Evolutionary conservation across 1,139 yeast genomes (phyloP), one percentile per base, ranked within the genome.

Genomic region (Arxiozyma bovina): DNA sequence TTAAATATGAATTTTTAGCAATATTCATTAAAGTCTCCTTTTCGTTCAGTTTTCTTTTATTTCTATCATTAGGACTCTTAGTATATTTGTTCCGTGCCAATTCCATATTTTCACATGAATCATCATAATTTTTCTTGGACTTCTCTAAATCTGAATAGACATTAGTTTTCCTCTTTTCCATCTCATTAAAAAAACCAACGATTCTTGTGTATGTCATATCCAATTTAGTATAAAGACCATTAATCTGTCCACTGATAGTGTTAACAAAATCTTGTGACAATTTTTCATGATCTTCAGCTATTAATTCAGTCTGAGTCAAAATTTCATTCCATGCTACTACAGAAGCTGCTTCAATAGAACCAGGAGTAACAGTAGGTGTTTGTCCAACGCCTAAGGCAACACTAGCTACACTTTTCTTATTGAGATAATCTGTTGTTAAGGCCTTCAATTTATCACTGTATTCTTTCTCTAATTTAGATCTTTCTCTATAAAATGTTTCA

Each of bases 281-380:
- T 50, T 77, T 71, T 42, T 71, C 68, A 62, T 82, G 83, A 64
- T 88, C 96, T 53, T 78, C 80, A 34, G 96, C 86, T 49, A 88
- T 79, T 34, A 78, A 75, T 68, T 91, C 97, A 0, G 97, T 88
- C 66, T 89, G 95, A 6, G 88, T 79, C 58, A 93, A 76, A 17
- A 93, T 81, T 61, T 89, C 96, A 50, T 83, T 87, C 99, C 99
- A 93, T 4, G 96, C 81, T n/a, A 89, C 96, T 60, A 91, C 73
- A n/a, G 89, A 79, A 0, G 97, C 96, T 60, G 88, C 80, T 66
- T 94, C 99, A 52, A 93, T 74, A 0, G 97, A 90, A 0, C 99
- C 99, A 0, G 99, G 98, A 0, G 99, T 93, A 54, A 88, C 79
- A 49, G 83, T 80, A 0, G 99, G 99, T 30, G 81, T 80, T 59